Evolutionary conservation across 148 eudicot genomes (phyloP).

Genomic region (Linanthus parryae): DNA sequence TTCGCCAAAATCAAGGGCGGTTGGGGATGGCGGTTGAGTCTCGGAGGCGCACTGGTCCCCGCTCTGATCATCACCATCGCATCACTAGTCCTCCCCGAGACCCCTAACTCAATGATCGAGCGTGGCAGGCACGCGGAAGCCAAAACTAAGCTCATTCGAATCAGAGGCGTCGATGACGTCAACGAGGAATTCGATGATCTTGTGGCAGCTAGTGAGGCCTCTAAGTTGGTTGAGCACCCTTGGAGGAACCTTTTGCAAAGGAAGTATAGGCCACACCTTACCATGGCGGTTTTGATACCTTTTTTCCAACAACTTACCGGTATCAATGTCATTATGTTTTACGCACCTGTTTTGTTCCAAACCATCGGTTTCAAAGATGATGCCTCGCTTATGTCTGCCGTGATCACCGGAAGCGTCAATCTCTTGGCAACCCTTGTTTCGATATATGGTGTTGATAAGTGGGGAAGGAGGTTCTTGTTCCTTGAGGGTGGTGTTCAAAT

Average conservation of each 20-base stretch:
- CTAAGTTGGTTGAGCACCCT: conserved; percentile 14
- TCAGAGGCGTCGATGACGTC: conserved; percentile 26
- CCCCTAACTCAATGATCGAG: conserved; percentile 34
- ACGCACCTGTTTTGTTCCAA: conserved; percentile 33
- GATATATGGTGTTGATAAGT: conserved; percentile 4
- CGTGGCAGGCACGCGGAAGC: conserved; percentile 20
- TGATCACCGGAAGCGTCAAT: background rate
- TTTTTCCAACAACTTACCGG: conserved; percentile 31
- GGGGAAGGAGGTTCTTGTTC: conserved; percentile 2
- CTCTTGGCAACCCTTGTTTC: background rate
- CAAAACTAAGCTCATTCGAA: conserved; percentile 11
- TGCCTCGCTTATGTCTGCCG: conserved; percentile 9
- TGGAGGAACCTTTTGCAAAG: background rate
- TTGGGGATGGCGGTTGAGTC: conserved; percentile 24
- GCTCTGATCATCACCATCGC: conserved; percentile 22
- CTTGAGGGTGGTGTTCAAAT: conserved; percentile 9
- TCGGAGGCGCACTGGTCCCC: conserved; percentile 26
- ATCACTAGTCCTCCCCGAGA: conserved; percentile 21
- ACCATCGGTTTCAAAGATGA: conserved; percentile 32
- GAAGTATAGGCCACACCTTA: conserved; percentile 14
- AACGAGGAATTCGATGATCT: conserved; percentile 27
- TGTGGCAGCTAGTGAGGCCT: conserved; percentile 16
- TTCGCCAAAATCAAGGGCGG: conserved; percentile 13
- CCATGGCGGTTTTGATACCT: conserved; percentile 1
- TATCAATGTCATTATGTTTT: conserved; percentile 27